phyloP scores from a whole-genome alignment of 1,139 yeast genomes.

The Suhomyces coccinellae region DNA sequence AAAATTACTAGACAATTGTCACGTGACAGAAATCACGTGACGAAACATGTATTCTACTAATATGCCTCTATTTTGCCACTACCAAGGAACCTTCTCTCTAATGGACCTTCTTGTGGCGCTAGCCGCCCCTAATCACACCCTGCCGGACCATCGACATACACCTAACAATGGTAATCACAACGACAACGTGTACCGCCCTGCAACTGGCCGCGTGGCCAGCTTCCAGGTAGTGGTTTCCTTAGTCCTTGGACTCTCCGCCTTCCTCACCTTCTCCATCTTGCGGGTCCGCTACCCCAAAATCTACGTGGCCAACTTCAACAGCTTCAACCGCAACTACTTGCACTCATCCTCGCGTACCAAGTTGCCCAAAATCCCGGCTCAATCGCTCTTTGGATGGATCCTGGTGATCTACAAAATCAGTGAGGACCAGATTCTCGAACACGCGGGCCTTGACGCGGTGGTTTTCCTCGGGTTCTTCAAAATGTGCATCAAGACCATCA shows the following conservation, averaged over 20 bases:
- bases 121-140: not conserved
- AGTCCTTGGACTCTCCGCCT: conserved; percentile 62
- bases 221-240: conserved; percentile 63
- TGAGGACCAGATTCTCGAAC: conserved; percentile 78
- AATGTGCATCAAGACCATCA: conserved; percentile 66
- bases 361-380: conserved; percentile 37
- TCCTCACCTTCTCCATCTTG: conserved; percentile 61
- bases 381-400: conserved; percentile 77
- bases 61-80: too few relatives aligned
- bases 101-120: not conserved
- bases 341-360: conserved; percentile 45
- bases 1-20: too few relatives aligned
- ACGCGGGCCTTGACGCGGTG: conserved; percentile 92
- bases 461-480: conserved; percentile 81
- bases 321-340: conserved; percentile 41
- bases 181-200: conserved; percentile 24
- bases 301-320: conserved; percentile 59
- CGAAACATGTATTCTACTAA: too few relatives aligned
- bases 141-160: not conserved
- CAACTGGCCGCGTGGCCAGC: conserved; percentile 39
- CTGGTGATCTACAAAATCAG: conserved; percentile 60
- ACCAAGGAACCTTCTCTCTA: not conserved
- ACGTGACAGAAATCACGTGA: too few relatives aligned
- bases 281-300: conserved; percentile 68
- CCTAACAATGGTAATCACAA: not conserved